Percentiles rank a stretch among this genome's conserved stretches.
Evolutionary conservation across 345 rosid genomes (phyloP).

Genomic region (Capsella bursapastoris): DNA sequence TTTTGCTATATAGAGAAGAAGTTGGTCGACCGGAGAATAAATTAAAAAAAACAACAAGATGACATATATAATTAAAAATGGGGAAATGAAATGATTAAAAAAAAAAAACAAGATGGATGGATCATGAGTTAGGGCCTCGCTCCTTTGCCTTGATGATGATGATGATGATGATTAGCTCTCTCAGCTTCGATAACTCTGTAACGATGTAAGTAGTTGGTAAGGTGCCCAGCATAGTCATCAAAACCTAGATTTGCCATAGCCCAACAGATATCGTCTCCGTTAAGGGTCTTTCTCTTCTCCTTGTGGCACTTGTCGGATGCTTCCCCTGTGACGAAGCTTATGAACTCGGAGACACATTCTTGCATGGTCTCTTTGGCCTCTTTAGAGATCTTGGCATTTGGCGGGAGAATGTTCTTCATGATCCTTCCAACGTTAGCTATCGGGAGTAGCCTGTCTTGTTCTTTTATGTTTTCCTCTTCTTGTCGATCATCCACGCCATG

Average conservation of each 20-base stretch:
- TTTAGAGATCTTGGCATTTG: constrained; percentile 72
- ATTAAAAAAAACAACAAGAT: neutral
- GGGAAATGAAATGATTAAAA: neutral
- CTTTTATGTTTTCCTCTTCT: constrained; percentile 55
- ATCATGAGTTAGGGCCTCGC: too few relatives aligned
- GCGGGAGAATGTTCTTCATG: constrained; percentile 76
- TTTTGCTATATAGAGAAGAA: too few relatives aligned
- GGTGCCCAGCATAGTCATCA: constrained; percentile 64
- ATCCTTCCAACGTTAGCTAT: constrained; percentile 77
- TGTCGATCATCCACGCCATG: constrained; percentile 35
- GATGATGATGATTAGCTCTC: constrained; percentile 46
- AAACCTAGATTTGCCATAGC: constrained; percentile 74
- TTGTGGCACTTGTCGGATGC: constrained; percentile 75
- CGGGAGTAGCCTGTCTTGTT: constrained; percentile 72
- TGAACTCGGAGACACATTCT: constrained; percentile 80
- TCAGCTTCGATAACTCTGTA: constrained; percentile 64
- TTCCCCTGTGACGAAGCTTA: constrained; percentile 75
- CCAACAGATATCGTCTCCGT: constrained; percentile 78
- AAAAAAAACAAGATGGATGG: neutral
- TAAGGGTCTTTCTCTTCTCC: constrained; percentile 75
- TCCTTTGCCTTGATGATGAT: constrained; percentile 45
- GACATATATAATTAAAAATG: neutral
- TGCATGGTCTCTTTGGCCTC: constrained; percentile 83
- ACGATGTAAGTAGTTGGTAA: constrained; percentile 54
- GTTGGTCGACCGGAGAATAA: too few relatives aligned